These are phyloP conservation scores for Apostasia shenzhenica DNA, from an alignment of 106 monocot genomes.

Conservation along the genomic window DNA sequence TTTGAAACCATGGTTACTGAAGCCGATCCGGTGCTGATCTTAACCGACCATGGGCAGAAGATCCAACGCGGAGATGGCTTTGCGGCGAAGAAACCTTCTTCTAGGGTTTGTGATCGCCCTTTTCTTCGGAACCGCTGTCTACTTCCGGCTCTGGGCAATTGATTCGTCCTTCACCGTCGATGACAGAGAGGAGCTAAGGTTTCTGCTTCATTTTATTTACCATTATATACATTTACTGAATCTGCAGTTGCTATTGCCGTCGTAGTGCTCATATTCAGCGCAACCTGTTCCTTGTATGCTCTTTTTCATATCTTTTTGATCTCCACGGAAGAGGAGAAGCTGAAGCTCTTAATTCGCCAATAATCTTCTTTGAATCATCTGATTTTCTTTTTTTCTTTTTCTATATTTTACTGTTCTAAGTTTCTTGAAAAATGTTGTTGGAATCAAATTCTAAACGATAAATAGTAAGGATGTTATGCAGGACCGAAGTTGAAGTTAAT, in stretches of 20 bases:
- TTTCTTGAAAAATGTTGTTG: too few relatives aligned
- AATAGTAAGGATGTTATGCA: too few relatives aligned
- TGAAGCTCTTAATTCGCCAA: too few relatives aligned
- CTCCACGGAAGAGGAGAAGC: too few relatives aligned
- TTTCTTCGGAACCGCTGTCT: slow-evolving; percentile 45
- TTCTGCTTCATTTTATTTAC: background rate
- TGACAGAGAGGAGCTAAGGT: slow-evolving; percentile 60
- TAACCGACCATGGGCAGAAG: background rate
- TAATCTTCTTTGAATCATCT: too few relatives aligned
- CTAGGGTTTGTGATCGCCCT: slow-evolving; percentile 46
- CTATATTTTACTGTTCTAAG: too few relatives aligned
- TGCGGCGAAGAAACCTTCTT: slow-evolving; percentile 19
- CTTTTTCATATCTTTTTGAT: too few relatives aligned
- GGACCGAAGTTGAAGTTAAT: too few relatives aligned
- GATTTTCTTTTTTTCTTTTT: too few relatives aligned
- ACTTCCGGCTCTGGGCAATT: slow-evolving; percentile 53
- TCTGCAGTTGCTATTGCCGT: background rate
- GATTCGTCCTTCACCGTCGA: slow-evolving; percentile 37
- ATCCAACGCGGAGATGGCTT: slow-evolving; percentile 10
- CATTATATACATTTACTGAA: background rate
- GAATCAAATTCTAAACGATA: too few relatives aligned
- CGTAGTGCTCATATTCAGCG: background rate
- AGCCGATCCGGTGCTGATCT: too few relatives aligned
- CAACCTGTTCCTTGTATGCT: background rate
- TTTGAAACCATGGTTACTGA: too few relatives aligned